Evolutionary conservation across 306 rosid species (phyloP).

Genomic region (Sicyos baderoa): DNA sequence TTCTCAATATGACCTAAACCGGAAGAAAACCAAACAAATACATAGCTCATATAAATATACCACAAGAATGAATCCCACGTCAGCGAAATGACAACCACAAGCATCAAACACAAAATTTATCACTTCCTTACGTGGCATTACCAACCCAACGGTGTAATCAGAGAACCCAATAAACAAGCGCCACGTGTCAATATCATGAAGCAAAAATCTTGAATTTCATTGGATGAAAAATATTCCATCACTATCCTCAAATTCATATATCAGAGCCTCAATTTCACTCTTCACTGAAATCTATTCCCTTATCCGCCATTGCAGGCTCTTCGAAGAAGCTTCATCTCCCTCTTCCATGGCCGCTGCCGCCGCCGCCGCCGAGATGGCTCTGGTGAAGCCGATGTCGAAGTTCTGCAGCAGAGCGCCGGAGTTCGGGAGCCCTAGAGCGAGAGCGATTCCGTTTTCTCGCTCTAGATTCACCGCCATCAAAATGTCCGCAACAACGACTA

Average conservation of each 20-base stretch:
- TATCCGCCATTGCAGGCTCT: conserved; percentile 12
- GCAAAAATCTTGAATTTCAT: too few species aligned
- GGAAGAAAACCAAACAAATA: too few species aligned
- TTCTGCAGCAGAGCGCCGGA: conserved; percentile 42
- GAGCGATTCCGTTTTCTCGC: conserved; percentile 25
- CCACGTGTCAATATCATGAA: neutral
- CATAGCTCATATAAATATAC: neutral
- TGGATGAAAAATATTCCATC: neutral
- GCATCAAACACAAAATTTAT: neutral
- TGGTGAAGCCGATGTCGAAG: conserved; percentile 73
- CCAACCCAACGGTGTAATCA: neutral
- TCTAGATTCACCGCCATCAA: conserved; percentile 34
- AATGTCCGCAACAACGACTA: conserved; percentile 42
- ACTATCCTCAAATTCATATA: conserved; percentile 5
- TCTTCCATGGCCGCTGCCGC: conserved; percentile 42
- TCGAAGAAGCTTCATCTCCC: neutral
- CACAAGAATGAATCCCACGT: neutral
- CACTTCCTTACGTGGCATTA: conserved; percentile 2
- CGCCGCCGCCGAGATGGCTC: conserved; percentile 68
- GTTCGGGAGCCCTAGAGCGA: conserved; percentile 34
- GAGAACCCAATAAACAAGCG: neutral
- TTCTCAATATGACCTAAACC: too few species aligned
- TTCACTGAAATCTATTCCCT: too few species aligned
- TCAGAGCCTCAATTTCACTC: neutral
- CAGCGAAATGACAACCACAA: neutral